A percentile compares a stretch with the other conserved stretches of the same genome.
Evolutionary conservation across 192 early-diverging fungal genomes (phyloP).

Genomic region (Rhizoclosmatium sp.): DNA sequence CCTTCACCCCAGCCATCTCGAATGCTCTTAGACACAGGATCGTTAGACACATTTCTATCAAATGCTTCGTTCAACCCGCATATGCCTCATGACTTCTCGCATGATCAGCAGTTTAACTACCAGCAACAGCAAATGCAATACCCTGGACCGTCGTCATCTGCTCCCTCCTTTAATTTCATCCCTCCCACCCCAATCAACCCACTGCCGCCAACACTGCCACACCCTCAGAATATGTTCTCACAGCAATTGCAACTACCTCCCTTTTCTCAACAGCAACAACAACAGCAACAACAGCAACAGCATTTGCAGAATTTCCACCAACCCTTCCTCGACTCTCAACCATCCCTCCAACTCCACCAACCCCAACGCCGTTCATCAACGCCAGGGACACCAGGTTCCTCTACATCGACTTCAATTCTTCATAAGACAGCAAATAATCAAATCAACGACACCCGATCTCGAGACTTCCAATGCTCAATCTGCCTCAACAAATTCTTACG

Average conservation of each 20-base stretch:
- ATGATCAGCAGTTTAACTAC: not conserved
- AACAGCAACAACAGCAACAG: not conserved
- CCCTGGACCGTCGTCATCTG: not conserved
- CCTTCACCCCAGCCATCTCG: too few relatives aligned
- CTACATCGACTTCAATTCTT: not conserved
- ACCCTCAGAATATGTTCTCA: not conserved
- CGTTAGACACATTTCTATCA: too few relatives aligned
- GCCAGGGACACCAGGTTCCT: not conserved
- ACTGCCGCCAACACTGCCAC: not conserved
- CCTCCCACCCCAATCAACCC: not conserved
- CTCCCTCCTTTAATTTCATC: not conserved
- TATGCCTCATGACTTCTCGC: too few relatives aligned
- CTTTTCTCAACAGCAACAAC: not conserved
- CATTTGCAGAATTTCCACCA: not conserved
- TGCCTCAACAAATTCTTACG: constrained; percentile 10
- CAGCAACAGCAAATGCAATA: not conserved
- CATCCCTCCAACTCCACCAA: not conserved
- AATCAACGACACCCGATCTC: not conserved
- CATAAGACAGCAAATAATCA: not conserved
- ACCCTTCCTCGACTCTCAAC: not conserved
- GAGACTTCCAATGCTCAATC: not conserved
- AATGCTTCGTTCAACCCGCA: too few relatives aligned
- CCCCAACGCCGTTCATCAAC: not conserved
- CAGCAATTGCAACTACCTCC: not conserved
- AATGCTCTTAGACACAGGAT: too few relatives aligned